These are phyloP conservation scores for Ophiocordyceps australis DNA, from an alignment of 2,329 filamentous ascomycete species.

Conservation along the genomic window DNA sequence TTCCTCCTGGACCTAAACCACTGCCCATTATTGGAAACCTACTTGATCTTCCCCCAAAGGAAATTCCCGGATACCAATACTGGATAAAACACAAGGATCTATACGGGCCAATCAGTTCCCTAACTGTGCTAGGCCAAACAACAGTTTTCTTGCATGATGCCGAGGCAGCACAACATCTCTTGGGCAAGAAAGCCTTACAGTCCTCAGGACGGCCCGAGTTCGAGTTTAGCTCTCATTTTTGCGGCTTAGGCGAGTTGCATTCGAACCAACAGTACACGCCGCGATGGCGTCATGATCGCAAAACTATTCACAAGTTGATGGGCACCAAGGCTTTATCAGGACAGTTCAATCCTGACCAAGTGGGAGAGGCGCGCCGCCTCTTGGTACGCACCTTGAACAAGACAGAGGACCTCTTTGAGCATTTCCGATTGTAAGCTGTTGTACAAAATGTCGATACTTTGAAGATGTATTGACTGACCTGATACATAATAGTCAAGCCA, in stretches of 20 bases:
- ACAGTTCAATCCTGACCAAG: conserved; percentile 21
- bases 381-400: conserved; percentile 20
- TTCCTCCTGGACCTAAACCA: conserved; percentile 3
- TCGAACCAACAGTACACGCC: conserved; percentile 10
- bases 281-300: conserved; percentile 24
- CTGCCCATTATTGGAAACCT: conserved; percentile 3
- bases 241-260: conserved; percentile 4
- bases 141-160: conserved; percentile 21
- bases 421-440: too few species aligned
- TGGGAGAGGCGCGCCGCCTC: conserved; percentile 23
- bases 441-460: too few species aligned
- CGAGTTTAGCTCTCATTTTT: conserved; percentile 16
- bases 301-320: conserved; percentile 19
- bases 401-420: conserved; percentile 16
- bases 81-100: conserved; percentile 2
- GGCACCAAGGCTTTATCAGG: conserved; percentile 19
- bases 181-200: conserved; percentile 15
- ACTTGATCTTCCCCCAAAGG: conserved; percentile 1
- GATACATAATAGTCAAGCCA: background rate
- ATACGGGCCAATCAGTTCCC: conserved; percentile 23
- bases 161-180: conserved; percentile 15
- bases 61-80: conserved; percentile 1
- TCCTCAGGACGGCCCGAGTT: conserved; percentile 16
- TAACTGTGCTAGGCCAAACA: conserved; percentile 19
- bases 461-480: background rate